phyloP scores from a whole-genome alignment of 2,329 filamentous ascomycete genomes.

The Blastomyces silverae region DNA sequence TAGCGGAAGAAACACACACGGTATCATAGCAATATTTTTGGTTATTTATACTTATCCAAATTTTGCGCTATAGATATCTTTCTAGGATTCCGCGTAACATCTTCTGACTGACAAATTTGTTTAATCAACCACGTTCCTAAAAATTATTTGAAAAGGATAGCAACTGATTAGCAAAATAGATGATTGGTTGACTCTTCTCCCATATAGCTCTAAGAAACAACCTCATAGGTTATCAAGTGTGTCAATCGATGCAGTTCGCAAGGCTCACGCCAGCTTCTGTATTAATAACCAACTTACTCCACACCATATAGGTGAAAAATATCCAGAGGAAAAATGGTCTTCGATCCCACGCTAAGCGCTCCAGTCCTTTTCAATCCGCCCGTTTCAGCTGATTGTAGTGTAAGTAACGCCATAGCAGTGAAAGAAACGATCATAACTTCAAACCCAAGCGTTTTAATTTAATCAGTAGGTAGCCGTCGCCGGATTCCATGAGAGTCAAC shows the following conservation, averaged over 20 bases:
- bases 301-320: constrained; percentile 31
- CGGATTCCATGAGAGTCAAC: constrained; percentile 31
- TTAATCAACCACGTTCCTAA: not conserved
- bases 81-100: not conserved
- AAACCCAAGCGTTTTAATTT: constrained; percentile 32
- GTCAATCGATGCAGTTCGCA: constrained; percentile 1
- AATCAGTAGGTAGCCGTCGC: constrained; percentile 24
- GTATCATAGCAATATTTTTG: not conserved
- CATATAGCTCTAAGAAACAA: not conserved
- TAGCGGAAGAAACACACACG: not conserved
- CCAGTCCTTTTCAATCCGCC: constrained; percentile 28
- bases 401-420: constrained; percentile 27
- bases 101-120: not conserved
- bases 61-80: not conserved
- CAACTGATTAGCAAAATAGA: too few species aligned
- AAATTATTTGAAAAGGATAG: not conserved
- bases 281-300: constrained; percentile 29
- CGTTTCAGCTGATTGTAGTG: constrained; percentile 24
- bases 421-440: constrained; percentile 32
- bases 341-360: constrained; percentile 14
- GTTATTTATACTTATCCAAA: not conserved
- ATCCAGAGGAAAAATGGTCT: constrained; percentile 22
- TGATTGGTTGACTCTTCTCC: too few species aligned
- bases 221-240: not conserved
- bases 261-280: constrained; percentile 24